Conservation (phyloP, 2,329 filamentous ascomycete genomes). For the Aureobasidium sp. region DNA sequence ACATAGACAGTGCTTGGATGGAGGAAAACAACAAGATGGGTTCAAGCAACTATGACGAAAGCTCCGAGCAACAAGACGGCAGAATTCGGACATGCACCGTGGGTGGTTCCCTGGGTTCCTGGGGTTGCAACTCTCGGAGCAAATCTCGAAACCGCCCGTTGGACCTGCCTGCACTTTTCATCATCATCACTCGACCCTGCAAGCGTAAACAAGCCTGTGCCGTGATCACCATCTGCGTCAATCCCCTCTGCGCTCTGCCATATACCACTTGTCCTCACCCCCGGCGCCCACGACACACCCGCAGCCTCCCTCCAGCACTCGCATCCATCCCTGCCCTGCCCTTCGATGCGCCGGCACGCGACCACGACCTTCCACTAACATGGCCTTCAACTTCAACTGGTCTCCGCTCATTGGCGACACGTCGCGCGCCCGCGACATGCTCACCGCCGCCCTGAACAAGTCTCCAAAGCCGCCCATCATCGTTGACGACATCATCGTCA, state of each 20-base stretch:
- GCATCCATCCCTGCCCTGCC: neutral
- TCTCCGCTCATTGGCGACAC: conserved; percentile 95
- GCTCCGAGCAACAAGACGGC: neutral
- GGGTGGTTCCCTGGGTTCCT: neutral
- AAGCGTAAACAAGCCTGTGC: neutral
- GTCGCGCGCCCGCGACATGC: conserved; percentile 80
- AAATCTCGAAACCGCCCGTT: neutral
- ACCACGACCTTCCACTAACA: conserved; percentile 32
- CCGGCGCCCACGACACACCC: neutral
- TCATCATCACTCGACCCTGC: neutral
- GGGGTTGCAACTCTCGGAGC: no score
- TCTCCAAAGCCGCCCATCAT: conserved; percentile 97
- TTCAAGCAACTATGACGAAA: no score
- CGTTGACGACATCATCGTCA: conserved; percentile 97
- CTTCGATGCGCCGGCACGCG: conserved; percentile 15
- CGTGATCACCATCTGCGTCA: neutral
- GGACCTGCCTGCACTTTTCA: neutral
- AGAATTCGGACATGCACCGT: neutral
- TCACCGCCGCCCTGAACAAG: conserved; percentile 94
- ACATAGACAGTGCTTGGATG: neutral
- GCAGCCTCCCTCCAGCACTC: no score
- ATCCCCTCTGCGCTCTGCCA: neutral
- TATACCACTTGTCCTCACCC: neutral
- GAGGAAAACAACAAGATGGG: no score
- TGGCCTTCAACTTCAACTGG: conserved; percentile 99